Evolutionary conservation across 176 grass and related monocot species (phyloP), one percentile per base, ranked within the genome.

Genomic region (Phoenix dactylifera): DNA sequence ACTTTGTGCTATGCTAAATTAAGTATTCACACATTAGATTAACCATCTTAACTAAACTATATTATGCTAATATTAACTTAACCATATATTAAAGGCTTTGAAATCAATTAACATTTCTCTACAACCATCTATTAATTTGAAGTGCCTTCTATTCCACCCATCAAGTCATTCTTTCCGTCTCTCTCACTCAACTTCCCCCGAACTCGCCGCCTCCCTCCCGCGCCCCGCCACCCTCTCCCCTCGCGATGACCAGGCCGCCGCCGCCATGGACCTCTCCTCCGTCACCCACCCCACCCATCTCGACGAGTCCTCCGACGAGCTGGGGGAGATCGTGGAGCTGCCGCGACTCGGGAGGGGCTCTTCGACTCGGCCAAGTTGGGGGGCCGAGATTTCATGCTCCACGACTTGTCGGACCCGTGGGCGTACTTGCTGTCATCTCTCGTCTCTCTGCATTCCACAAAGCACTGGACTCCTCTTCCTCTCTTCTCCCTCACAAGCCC

Each of bases 151-250:
- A 20, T 20, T 20, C 20, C 20, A 20, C 20, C 20, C 20, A 20
- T 20, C 20, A 20, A 20, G 20, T 20, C 20, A 20, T 0, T 20
- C 20, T 20, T 20, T 20, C 20, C 20, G 20, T 0, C 20, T 20
- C 20, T 20, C 20, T 20, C 20, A 54, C 77, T 94, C 51, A 94
- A 94, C 65, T 94, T 94, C 68, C 89, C 89, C 89, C 0, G 84
- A 76, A 55, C 52, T 78, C 25, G 89, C 89, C 1, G 44, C 66
- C 18, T 73, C 56, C 2, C 77, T 94, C 23, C 89, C 89, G 1
- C 80, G 80, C 18, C 80, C 84, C 17, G 77, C 67, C 25, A 77
- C 84, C 6, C 66, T 75, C 24, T 68, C 74, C 10, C 80, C 80
- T 15, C 63, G 75, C 55, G 84, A 93, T 77, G 76, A 88, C 50